Base-by-base conservation (phyloP, 345 rosid species). In the Arabidopsis arenosa region DNA sequence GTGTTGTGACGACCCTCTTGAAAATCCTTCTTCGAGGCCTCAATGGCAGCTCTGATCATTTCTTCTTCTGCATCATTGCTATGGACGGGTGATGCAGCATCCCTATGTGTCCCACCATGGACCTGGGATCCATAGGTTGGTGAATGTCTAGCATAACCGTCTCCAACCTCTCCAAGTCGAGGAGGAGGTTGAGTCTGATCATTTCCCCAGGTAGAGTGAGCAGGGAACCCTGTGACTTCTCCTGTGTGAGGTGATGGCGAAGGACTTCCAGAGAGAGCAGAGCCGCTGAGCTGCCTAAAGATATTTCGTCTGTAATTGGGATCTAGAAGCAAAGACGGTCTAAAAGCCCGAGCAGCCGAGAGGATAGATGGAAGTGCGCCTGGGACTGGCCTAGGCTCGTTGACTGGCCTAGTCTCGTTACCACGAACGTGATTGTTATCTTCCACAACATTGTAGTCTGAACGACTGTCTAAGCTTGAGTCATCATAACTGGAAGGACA, bases 1-100 rank as follows among this genome's bases (percentile, higher is more conserved):
- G 43, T 43, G 61, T 70, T 66, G 57, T 36, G 55, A 77, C 36
- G 59, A 75, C 40, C 68, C 66, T 67, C 81, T 66, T 68, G 75
- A 80, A 80, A 84, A 75, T 86, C 94, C 60, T 63, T 79, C 77
- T 77, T 85, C 13, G 98, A 93, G 83, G 96, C 93, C 84, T 87
- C 94, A 60, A 91, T 84, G 37, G 96, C 98, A 68, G 83, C 80
- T 80, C 80, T 88, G 57, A 91, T 48, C 93, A 91, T 88, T 77
- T 90, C 88, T 44, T 88, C 90, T 75, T 91, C 97, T n/a, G 74
- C 47, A 80, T 83, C 84, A 45, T 78, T 59, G 26, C 44, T 68
- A 80, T 76, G 26, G n/a, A 64, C 45, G 71, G 77, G 75, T 17
- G 78, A 41, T 18, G 45, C 75, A 64, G 40, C 64, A 72, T 80